Evolutionary conservation across 129 eudicot species (phyloP).

Genomic region (Lonicera japonica): DNA sequence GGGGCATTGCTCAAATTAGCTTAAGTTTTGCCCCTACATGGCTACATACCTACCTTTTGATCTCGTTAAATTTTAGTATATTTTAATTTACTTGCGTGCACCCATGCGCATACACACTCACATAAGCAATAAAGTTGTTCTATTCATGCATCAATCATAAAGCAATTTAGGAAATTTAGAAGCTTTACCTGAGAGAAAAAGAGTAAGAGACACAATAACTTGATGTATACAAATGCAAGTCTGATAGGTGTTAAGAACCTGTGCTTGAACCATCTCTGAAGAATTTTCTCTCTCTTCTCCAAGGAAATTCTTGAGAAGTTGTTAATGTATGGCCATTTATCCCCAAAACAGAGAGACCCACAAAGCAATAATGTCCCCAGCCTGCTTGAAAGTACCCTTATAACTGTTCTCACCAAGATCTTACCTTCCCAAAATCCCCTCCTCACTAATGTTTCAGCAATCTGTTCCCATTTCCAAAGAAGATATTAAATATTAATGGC

Average conservation of each 20-base stretch:
- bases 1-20: too few relatives aligned
- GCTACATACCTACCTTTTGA: too few relatives aligned
- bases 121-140: too few relatives aligned
- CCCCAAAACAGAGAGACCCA: conserved; percentile 47
- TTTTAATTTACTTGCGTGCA: too few relatives aligned
- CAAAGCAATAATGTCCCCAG: conserved; percentile 62
- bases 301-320: conserved; percentile 44
- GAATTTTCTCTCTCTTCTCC: conserved; percentile 57
- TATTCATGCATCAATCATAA: not conserved
- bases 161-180: not conserved
- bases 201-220: conserved; percentile 40
- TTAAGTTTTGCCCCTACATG: too few relatives aligned
- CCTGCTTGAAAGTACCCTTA: conserved; percentile 46
- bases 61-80: too few relatives aligned
- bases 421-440: conserved; percentile 56
- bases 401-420: conserved; percentile 38
- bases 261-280: conserved; percentile 59
- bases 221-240: conserved; percentile 55
- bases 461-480: conserved; percentile 27
- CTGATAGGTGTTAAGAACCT: conserved; percentile 54
- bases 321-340: conserved; percentile 55
- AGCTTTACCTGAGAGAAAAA: conserved; percentile 58
- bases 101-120: too few relatives aligned
- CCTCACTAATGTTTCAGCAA: conserved; percentile 34
- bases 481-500: not conserved